Evolutionary conservation across 352 stramenopile genomes (phyloP).

Genomic region (Albugo laibachii): DNA sequence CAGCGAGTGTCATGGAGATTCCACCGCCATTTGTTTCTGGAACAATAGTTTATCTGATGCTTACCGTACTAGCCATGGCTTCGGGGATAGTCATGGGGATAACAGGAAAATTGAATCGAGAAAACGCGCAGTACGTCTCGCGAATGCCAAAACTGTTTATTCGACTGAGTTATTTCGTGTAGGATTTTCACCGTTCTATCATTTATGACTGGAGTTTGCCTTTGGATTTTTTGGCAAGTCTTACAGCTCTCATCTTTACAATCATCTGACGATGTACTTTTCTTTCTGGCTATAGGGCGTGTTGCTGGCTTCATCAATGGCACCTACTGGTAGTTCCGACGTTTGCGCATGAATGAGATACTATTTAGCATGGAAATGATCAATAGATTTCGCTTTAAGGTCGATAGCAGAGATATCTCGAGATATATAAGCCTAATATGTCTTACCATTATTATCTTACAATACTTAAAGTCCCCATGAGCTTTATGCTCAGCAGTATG

Average conservation of each 20-base stretch:
- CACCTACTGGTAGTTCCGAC: slow-evolving; percentile 73
- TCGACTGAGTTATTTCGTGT: background rate
- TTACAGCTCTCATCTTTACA: slow-evolving; percentile 1
- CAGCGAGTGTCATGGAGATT: slow-evolving; percentile 27
- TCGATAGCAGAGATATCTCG: no score
- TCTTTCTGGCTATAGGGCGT: slow-evolving; percentile 24
- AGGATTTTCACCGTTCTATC: slow-evolving; percentile 67
- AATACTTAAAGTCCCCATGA: no score
- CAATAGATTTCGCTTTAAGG: no score
- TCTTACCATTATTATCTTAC: no score
- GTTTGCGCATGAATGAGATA: slow-evolving; percentile 34
- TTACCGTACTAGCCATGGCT: slow-evolving; percentile 63
- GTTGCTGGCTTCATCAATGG: slow-evolving; percentile 80
- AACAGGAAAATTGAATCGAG: slow-evolving; percentile 65
- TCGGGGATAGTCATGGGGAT: slow-evolving; percentile 53
- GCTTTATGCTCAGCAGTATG: no score
- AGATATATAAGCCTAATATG: no score
- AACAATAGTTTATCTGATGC: slow-evolving; percentile 74
- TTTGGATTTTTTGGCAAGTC: slow-evolving; percentile 78
- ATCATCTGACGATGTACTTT: background rate
- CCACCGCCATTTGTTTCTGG: slow-evolving; percentile 57
- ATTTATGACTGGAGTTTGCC: slow-evolving; percentile 64
- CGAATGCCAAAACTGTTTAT: background rate
- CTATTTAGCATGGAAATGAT: no score
- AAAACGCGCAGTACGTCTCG: slow-evolving; percentile 62